Evolutionary conservation across 208 protist species (phyloP).

Genomic region (Entamoeba dispar): DNA sequence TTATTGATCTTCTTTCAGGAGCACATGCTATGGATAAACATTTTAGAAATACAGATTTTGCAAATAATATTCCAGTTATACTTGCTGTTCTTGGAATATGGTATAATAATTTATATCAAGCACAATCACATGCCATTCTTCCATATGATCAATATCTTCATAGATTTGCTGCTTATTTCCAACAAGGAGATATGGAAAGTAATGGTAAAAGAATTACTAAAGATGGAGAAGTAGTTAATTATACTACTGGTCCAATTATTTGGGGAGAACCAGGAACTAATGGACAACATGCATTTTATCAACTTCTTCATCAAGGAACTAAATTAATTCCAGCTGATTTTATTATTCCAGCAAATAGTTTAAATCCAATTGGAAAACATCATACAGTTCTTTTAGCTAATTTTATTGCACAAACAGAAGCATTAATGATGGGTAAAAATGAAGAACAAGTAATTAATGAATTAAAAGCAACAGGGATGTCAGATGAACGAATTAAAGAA

Average conservation of each 20-base stretch:
- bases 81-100: slow-evolving; percentile 66
- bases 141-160: slow-evolving; percentile 87
- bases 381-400: slow-evolving; percentile 76
- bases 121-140: slow-evolving; percentile 70
- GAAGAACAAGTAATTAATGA: slow-evolving; percentile 46
- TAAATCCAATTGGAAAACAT: slow-evolving; percentile 63
- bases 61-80: slow-evolving; percentile 64
- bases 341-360: slow-evolving; percentile 58
- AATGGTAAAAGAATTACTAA: slow-evolving; percentile 65
- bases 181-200: slow-evolving; percentile 83
- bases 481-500: slow-evolving; percentile 11
- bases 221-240: slow-evolving; percentile 40
- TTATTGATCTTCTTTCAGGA: slow-evolving; percentile 66
- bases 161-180: slow-evolving; percentile 78
- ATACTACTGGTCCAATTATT: slow-evolving; percentile 68
- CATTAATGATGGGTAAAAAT: slow-evolving; percentile 75
- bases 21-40: slow-evolving; percentile 48
- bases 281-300: slow-evolving; percentile 75
- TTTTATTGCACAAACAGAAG: slow-evolving; percentile 83
- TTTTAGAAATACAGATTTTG: slow-evolving; percentile 34
- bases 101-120: slow-evolving; percentile 73
- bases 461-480: slow-evolving; percentile 20
- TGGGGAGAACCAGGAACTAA: slow-evolving; percentile 77
- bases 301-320: slow-evolving; percentile 77
- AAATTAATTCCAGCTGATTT: slow-evolving; percentile 82